Base-by-base conservation (phyloP, 139 green algal species). In the Tetradesmus lagerheimii region DNA sequence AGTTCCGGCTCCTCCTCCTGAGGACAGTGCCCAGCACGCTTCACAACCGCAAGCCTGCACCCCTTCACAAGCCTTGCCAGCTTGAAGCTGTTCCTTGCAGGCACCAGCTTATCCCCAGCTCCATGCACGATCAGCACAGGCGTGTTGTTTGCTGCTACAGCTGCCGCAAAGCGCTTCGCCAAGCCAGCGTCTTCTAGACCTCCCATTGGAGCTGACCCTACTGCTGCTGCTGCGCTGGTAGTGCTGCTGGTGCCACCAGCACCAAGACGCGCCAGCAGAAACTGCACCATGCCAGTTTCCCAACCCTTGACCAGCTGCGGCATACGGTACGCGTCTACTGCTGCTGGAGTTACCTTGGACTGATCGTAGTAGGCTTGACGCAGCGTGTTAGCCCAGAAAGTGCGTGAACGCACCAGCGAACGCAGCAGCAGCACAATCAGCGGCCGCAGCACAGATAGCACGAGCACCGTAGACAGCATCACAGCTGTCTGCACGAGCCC, bases 1-100 rank as follows among this genome's bases (percentile, higher is more conserved):
- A 91, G 74, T 20, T 95, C 89, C 4, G 97, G 97, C 82, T 90
- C 39, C 93, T 99, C 97, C 81, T 99, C 97, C 84, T 98, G 96
- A n/a, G 97, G 97, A 77, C 96, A 95, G 92, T 98, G 96, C 9
- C 96, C 96, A 79, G 95, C 96, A 0, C 62, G 53, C 23, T 94
- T 85, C 67, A 97, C 83, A 4, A 94, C 91, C 34, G 93, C 87
- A 25, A 98, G 80, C 80, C 94, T 80, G 50, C 93, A 91, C 53
- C 92, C 88, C 0, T 95, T 95, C 79, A 99, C 66, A 79, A 95
- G 45, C 64, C 74, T 75, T 0, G 94, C 95, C 78, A 99, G 91
- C 12, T 94, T 87, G 14, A 91, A 83, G 50, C 91, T 95, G 93
- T 99, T 99, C 39, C 74, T 90, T n/a, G 92, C 66, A 20, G 97